Percentiles rank a stretch among this genome's conserved stretches.
Evolutionary conservation across 257 asterid genomes (phyloP).

Genomic region (Solanum chmielewskii): DNA sequence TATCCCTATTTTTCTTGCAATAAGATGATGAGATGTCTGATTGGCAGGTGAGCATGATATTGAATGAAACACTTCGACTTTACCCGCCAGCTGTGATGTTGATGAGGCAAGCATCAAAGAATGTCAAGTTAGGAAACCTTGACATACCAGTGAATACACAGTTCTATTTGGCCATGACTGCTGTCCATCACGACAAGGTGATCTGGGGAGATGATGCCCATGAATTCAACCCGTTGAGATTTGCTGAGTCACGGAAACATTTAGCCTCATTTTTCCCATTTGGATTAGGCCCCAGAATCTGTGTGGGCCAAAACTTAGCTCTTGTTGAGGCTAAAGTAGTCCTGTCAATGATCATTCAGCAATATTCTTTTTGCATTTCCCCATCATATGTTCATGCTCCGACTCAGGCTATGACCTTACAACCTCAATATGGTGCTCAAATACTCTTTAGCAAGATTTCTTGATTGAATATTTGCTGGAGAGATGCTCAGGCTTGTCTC

Average conservation of each 20-base stretch:
- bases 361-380: constrained; percentile 10
- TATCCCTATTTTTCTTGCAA: background rate
- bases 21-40: background rate
- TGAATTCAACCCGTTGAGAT: constrained; percentile 28
- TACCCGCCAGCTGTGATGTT: constrained; percentile 15
- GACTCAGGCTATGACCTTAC: background rate
- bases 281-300: constrained; percentile 23
- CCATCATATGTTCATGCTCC: constrained; percentile 32
- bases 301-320: constrained; percentile 29
- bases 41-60: constrained; percentile 11
- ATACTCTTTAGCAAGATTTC: constrained; percentile 7
- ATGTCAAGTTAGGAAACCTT: constrained; percentile 14
- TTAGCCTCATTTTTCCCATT: constrained; percentile 24
- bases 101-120: constrained; percentile 8
- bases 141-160: constrained; percentile 18
- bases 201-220: constrained; percentile 31
- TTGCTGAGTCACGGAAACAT: constrained; percentile 12
- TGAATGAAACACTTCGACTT: constrained; percentile 20
- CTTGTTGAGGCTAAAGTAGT: constrained; percentile 23
- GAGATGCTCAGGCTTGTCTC: background rate
- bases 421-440: constrained; percentile 27
- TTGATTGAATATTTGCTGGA: background rate
- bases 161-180: constrained; percentile 9
- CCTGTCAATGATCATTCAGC: constrained; percentile 19
- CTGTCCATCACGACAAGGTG: constrained; percentile 17